These are phyloP conservation scores for Colletotrichum tamarilloi DNA, from an alignment of 2,329 filamentous ascomycete genomes.

Conservation along the genomic window DNA sequence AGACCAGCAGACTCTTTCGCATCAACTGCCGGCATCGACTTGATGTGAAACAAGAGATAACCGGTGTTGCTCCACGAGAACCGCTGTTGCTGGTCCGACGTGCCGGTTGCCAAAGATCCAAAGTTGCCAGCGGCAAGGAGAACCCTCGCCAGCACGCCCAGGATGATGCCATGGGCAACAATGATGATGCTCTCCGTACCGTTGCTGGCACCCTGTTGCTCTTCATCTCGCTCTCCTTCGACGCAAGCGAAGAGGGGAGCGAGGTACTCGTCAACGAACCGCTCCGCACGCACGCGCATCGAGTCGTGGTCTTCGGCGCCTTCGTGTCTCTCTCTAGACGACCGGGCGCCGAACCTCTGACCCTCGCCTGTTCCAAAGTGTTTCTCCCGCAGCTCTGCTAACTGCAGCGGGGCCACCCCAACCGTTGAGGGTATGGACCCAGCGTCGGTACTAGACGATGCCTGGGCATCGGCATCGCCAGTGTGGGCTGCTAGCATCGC, in stretches of 20 bases:
- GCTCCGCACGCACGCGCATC: constrained; percentile 72
- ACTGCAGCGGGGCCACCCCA: constrained; percentile 49
- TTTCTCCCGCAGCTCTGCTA: constrained; percentile 73
- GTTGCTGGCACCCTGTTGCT: not conserved
- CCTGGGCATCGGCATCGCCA: constrained; percentile 57
- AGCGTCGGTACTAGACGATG: not conserved
- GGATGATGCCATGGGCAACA: constrained; percentile 86
- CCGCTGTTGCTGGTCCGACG: constrained; percentile 39
- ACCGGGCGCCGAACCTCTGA: constrained; percentile 58
- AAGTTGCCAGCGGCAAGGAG: constrained; percentile 34
- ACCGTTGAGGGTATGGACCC: not conserved
- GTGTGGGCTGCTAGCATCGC: constrained; percentile 66
- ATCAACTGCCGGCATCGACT: not conserved
- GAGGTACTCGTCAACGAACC: constrained; percentile 75
- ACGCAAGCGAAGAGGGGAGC: constrained; percentile 57
- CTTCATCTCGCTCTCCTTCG: constrained; percentile 36
- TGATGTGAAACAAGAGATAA: constrained; percentile 49
- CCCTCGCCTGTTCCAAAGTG: constrained; percentile 81
- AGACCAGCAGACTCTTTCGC: too few relatives aligned
- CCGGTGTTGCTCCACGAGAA: constrained; percentile 66
- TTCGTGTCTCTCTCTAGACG: constrained; percentile 43
- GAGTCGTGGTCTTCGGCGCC: constrained; percentile 76
- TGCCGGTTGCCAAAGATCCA: constrained; percentile 31
- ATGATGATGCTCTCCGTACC: constrained; percentile 62
- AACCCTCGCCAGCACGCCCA: constrained; percentile 76